A percentile compares a stretch with the other conserved stretches of the same genome.
Evolutionary conservation across 495 filamentous ascomycete species (phyloP).

Genomic region (Trichoderma virens): DNA sequence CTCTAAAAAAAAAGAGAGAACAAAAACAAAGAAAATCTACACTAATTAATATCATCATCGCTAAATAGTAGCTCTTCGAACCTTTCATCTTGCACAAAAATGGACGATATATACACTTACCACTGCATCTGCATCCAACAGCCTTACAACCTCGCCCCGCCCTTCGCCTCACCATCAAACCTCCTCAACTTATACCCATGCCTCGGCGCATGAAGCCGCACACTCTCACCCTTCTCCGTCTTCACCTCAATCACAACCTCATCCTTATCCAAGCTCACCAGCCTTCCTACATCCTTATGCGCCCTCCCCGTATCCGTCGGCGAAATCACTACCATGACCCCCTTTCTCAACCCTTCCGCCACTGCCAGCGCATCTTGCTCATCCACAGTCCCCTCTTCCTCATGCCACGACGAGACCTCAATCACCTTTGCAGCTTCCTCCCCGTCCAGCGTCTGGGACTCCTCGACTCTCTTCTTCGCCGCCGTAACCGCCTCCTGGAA

Average conservation of each 20-base stretch:
- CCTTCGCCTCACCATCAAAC: not conserved
- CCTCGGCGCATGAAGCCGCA: conserved; percentile 49
- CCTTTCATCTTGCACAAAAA: not conserved
- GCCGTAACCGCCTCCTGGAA: conserved; percentile 32
- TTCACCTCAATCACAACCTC: conserved; percentile 47
- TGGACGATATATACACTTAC: not conserved
- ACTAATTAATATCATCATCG: too few relatives aligned
- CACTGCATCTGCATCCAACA: too few relatives aligned
- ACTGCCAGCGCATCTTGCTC: conserved; percentile 24
- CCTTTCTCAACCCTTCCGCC: conserved; percentile 33
- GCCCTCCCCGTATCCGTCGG: conserved; percentile 48
- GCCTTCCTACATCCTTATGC: conserved; percentile 43
- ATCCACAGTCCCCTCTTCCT: conserved; percentile 33
- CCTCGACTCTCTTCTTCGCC: conserved; percentile 18
- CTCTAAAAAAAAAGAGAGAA: too few relatives aligned
- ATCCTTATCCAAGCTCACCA: conserved; percentile 38
- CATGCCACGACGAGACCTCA: conserved; percentile 22
- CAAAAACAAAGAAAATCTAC: too few relatives aligned
- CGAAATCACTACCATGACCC: conserved; percentile 42
- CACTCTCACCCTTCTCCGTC: conserved; percentile 27
- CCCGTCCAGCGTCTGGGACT: conserved; percentile 34
- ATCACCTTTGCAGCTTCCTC: conserved; percentile 40
- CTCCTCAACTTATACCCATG: conserved; percentile 30
- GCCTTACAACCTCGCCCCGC: not conserved
- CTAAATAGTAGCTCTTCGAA: not conserved